Percentiles rank a stretch among this genome's conserved stretches.
These are phyloP conservation scores for Salvia splendens DNA, from an alignment of 257 asterid genomes.

Conservation along the genomic window DNA sequence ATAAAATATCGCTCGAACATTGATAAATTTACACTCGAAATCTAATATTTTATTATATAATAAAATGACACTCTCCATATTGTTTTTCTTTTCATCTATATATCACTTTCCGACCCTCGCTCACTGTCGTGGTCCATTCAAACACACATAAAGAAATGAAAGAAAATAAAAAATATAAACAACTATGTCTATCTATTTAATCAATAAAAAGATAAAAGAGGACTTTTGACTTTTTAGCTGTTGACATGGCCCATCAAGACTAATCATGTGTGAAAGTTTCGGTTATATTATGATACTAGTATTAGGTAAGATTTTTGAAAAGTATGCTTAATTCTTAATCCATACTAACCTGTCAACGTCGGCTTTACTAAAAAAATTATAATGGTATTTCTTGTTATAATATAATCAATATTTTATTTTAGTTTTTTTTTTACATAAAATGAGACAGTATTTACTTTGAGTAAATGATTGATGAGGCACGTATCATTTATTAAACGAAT, in stretches of 20 bases:
- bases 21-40: background rate
- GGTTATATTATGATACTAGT: slow-evolving; percentile 26
- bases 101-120: slow-evolving; percentile 3
- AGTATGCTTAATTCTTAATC: slow-evolving; percentile 28
- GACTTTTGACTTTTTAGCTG: slow-evolving; percentile 40
- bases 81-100: background rate
- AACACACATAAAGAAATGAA: slow-evolving; percentile 16
- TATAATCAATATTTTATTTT: background rate
- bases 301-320: slow-evolving; percentile 20
- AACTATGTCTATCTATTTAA: background rate
- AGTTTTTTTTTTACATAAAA: background rate
- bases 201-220: slow-evolving; percentile 15
- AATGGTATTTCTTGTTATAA: background rate
- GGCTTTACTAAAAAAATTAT: background rate
- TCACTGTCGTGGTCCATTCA: slow-evolving; percentile 23
- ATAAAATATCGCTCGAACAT: background rate
- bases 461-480: background rate
- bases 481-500: background rate
- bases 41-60: background rate
- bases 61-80: no score
- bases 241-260: slow-evolving; percentile 34
- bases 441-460: background rate
- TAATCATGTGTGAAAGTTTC: slow-evolving; percentile 24
- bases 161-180: background rate
- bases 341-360: slow-evolving; percentile 19